A percentile compares a stretch with the other conserved stretches of the same genome.
Evolutionary conservation across 2,329 filamentous ascomycete species (phyloP).

Genomic region (Penicillium verrucosum): DNA sequence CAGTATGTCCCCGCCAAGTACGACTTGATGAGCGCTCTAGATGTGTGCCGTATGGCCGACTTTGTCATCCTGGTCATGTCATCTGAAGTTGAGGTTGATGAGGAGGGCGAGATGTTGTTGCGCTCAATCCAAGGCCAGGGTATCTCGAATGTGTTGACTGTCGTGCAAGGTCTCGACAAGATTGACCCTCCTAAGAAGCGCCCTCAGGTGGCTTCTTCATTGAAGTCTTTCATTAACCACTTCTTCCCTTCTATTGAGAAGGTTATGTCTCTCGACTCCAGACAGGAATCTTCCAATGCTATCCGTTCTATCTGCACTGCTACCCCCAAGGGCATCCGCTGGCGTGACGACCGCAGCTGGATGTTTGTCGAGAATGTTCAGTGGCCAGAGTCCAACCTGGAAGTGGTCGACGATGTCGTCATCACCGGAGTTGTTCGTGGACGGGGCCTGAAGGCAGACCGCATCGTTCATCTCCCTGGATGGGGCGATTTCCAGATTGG

Average conservation of each 20-base stretch:
- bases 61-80: constrained; percentile 87
- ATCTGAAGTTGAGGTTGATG: constrained; percentile 71
- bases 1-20: constrained; percentile 75
- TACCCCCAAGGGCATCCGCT: constrained; percentile 88
- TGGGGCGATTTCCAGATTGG: constrained; percentile 93
- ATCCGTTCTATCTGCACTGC: constrained; percentile 88
- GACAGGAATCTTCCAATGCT: constrained; percentile 86
- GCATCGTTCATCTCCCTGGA: constrained; percentile 84
- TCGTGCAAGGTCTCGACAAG: constrained; percentile 74
- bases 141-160: constrained; percentile 84
- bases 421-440: constrained; percentile 85
- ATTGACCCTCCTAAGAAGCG: constrained; percentile 77
- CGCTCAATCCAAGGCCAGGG: constrained; percentile 89
- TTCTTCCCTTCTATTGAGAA: constrained; percentile 93
- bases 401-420: constrained; percentile 56
- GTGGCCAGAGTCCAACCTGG: constrained; percentile 59
- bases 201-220: constrained; percentile 70
- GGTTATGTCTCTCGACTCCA: constrained; percentile 79
- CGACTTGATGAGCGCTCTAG: constrained; percentile 73
- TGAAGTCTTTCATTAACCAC: constrained; percentile 90
- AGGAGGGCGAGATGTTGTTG: constrained; percentile 78
- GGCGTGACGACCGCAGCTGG: constrained; percentile 95
- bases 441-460: constrained; percentile 81
- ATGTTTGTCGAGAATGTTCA: constrained; percentile 81
- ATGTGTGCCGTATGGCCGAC: constrained; percentile 84